Evolutionary conservation across 2,329 filamentous ascomycete species (phyloP).

Genomic region (Microdochium paspali): DNA sequence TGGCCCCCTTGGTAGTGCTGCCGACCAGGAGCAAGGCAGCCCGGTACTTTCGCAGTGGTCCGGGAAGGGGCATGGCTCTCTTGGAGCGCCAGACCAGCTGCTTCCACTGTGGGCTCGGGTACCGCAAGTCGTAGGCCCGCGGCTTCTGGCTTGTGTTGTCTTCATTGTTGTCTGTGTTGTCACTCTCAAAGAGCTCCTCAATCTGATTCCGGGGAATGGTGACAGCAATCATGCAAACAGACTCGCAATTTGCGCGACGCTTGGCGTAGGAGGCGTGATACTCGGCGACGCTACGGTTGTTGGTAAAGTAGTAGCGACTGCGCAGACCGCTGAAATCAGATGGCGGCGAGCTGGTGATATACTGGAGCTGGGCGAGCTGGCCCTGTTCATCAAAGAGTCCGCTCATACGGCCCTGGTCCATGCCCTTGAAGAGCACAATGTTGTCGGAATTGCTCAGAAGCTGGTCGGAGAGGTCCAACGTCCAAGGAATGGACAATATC

Average conservation of each 20-base stretch:
- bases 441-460: neutral
- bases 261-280: slow-evolving; percentile 9
- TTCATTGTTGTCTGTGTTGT: too few relatives aligned
- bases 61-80: neutral
- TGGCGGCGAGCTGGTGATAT: slow-evolving; percentile 1
- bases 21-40: slow-evolving; percentile 7
- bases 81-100: slow-evolving; percentile 5
- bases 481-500: too few relatives aligned
- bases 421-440: slow-evolving; percentile 4
- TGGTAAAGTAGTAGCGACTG: slow-evolving; percentile 5
- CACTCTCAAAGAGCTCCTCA: neutral
- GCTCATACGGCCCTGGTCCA: slow-evolving; percentile 4
- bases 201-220: slow-evolving; percentile 5
- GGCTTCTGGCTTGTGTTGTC: slow-evolving; percentile 1
- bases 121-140: slow-evolving; percentile 1
- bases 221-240: slow-evolving; percentile 6
- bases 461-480: too few relatives aligned
- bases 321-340: slow-evolving; percentile 4
- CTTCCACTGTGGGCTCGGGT: slow-evolving; percentile 7
- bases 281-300: slow-evolving; percentile 5
- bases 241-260: slow-evolving; percentile 3
- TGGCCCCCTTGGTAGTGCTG: slow-evolving; percentile 3
- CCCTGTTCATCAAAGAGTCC: slow-evolving; percentile 4
- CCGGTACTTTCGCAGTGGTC: slow-evolving; percentile 3
- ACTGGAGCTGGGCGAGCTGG: neutral